These are phyloP conservation scores for Pseudonectria foliicola DNA, from an alignment of 2,329 filamentous ascomycete species.

Conservation along the genomic window DNA sequence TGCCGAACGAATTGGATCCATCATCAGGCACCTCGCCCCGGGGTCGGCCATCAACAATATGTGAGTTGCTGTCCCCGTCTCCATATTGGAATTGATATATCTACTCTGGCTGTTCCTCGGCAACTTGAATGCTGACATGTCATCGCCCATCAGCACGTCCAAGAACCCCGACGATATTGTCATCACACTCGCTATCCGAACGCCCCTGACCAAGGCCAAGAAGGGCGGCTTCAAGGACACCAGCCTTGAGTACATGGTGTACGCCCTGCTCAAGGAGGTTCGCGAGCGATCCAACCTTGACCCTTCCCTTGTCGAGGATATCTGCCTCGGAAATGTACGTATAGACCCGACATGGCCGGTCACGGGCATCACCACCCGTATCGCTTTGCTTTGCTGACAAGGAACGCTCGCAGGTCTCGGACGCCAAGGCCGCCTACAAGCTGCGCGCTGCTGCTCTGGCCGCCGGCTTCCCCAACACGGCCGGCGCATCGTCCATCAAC, in stretches of 20 bases:
- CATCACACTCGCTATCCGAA: conserved; percentile 86
- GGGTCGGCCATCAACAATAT: conserved; percentile 65
- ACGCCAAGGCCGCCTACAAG: conserved; percentile 84
- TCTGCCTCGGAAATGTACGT: conserved; percentile 81
- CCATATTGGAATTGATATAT: not conserved
- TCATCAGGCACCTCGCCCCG: conserved; percentile 79
- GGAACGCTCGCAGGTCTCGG: conserved; percentile 55
- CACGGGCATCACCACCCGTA: too few species aligned
- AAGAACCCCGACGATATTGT: conserved; percentile 96
- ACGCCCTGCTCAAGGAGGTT: conserved; percentile 73
- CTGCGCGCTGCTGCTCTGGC: conserved; percentile 80
- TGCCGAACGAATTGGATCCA: conserved; percentile 76
- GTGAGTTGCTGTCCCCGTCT: conserved; percentile 48
- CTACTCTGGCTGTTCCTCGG: too few species aligned
- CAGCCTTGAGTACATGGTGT: conserved; percentile 76
- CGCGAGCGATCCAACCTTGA: conserved; percentile 68
- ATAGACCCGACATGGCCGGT: not conserved
- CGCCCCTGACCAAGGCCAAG: conserved; percentile 77
- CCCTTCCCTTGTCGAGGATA: conserved; percentile 76
- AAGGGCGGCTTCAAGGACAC: conserved; percentile 98
- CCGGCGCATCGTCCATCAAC: conserved; percentile 75
- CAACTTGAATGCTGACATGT: not conserved
- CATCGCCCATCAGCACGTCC: conserved; percentile 56
- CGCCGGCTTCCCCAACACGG: conserved; percentile 89
- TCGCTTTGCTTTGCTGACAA: conserved; percentile 1